Evolutionary conservation across 768 basidiomycete species (phyloP).

Genomic region (Lyophyllum atratum): DNA sequence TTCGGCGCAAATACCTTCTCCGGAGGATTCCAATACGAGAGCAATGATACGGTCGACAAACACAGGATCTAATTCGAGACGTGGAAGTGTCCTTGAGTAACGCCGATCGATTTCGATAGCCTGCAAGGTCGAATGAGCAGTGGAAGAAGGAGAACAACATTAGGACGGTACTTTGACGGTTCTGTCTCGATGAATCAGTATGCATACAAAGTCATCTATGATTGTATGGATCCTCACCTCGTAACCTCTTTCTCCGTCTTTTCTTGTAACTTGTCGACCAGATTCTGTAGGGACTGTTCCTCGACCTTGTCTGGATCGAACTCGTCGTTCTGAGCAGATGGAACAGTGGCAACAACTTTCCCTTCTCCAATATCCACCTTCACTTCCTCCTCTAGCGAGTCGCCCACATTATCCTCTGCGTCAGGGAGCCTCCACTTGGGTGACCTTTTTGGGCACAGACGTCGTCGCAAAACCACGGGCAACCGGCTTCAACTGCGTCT

Average conservation of each 20-base stretch:
- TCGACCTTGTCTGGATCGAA: constrained; percentile 42
- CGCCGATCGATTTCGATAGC: constrained; percentile 82
- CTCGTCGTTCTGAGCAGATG: constrained; percentile 24
- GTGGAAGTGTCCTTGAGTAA: constrained; percentile 61
- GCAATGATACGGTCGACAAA: constrained; percentile 63
- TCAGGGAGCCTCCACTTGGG: constrained; percentile 28
- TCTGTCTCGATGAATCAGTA: constrained; percentile 19
- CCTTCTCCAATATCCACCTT: background rate
- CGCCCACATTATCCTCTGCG: constrained; percentile 19
- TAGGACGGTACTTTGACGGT: constrained; percentile 34
- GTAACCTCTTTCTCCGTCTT: constrained; percentile 86
- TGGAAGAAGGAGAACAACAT: background rate
- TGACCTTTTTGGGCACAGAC: constrained; percentile 77
- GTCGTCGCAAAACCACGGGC: constrained; percentile 80
- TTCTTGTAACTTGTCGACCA: constrained; percentile 85
- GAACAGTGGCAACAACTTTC: constrained; percentile 3
- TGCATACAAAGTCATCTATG: background rate
- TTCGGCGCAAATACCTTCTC: constrained; percentile 25
- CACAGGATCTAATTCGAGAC: constrained; percentile 60
- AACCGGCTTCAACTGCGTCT: constrained; percentile 74
- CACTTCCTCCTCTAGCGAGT: constrained; percentile 8
- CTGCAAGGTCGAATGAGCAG: constrained; percentile 37
- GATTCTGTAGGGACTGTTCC: constrained; percentile 62
- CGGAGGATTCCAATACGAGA: constrained; percentile 41
- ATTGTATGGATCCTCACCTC: constrained; percentile 42